Evolutionary conservation across 371 early-diverging fungal genomes (phyloP).

Genomic region (Phascolomyces articulosus): DNA sequence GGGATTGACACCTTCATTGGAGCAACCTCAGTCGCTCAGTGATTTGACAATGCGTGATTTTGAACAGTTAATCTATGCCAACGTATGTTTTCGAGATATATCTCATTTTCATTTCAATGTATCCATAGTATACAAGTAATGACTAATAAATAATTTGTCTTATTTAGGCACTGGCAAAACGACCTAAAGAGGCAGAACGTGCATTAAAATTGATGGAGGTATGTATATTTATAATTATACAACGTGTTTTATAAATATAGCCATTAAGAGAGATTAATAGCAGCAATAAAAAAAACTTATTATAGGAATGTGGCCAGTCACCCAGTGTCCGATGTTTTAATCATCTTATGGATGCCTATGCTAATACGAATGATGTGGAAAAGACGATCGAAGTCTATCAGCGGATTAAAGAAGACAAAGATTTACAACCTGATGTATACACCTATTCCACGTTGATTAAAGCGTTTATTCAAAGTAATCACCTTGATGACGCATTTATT

Average conservation of each 20-base stretch:
- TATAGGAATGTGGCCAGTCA: slow-evolving; percentile 52
- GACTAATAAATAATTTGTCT: no score
- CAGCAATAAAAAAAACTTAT: no score
- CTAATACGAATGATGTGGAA: slow-evolving; percentile 66
- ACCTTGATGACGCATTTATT: slow-evolving; percentile 74
- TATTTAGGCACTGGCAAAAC: slow-evolving; percentile 56
- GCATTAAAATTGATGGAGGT: slow-evolving; percentile 71
- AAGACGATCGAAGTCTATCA: slow-evolving; percentile 62
- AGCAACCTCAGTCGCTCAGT: not conserved
- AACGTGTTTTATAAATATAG: no score
- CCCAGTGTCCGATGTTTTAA: slow-evolving; percentile 74
- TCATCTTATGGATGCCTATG: slow-evolving; percentile 82
- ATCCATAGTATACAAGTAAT: no score
- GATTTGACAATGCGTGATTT: slow-evolving; percentile 33
- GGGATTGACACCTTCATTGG: not conserved
- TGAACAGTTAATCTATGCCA: slow-evolving; percentile 75
- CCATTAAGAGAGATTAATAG: no score
- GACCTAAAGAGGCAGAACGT: slow-evolving; percentile 70
- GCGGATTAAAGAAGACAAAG: slow-evolving; percentile 37
- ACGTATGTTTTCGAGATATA: slow-evolving; percentile 31
- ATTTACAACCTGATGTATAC: slow-evolving; percentile 61
- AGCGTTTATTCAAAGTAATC: slow-evolving; percentile 58
- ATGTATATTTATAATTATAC: slow-evolving; percentile 4
- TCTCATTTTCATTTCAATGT: no score
- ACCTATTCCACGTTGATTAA: slow-evolving; percentile 76